phyloP scores from a whole-genome alignment of 2,329 filamentous ascomycete species.

The Sclerotinia spermophila region DNA sequence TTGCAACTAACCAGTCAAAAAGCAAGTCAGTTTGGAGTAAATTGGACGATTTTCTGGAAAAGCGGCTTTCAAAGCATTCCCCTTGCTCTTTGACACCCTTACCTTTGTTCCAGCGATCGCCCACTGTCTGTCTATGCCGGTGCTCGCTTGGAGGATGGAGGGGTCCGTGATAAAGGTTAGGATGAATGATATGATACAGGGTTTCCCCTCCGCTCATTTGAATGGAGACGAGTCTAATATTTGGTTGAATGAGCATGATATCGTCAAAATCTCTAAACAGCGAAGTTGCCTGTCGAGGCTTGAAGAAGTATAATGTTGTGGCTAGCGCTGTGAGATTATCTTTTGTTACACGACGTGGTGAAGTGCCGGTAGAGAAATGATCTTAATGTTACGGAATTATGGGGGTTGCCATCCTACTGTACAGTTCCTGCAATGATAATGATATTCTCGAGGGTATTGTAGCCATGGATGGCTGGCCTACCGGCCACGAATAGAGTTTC shows the following conservation, averaged over 20 bases:
- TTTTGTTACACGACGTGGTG: slow-evolving; percentile 8
- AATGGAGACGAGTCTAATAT: slow-evolving; percentile 15
- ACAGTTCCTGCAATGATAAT: slow-evolving; percentile 13
- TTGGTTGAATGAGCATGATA: slow-evolving; percentile 4
- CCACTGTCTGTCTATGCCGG: slow-evolving; percentile 31
- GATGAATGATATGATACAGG: slow-evolving; percentile 34
- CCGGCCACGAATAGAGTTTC: slow-evolving; percentile 15
- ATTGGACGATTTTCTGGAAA: slow-evolving; percentile 29
- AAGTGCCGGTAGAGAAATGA: slow-evolving; percentile 16
- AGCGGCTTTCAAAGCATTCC: slow-evolving; percentile 25
- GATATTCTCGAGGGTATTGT: slow-evolving; percentile 13
- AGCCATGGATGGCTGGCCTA: not conserved
- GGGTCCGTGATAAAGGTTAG: slow-evolving; percentile 33
- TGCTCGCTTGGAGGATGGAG: slow-evolving; percentile 33
- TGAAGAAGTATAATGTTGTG: slow-evolving; percentile 15
- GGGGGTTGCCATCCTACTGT: slow-evolving; percentile 14
- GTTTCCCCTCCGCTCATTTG: slow-evolving; percentile 22
- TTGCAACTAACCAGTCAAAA: slow-evolving; percentile 10
- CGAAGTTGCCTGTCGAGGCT: slow-evolving; percentile 16
- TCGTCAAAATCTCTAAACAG: slow-evolving; percentile 14
- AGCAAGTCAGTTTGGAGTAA: slow-evolving; percentile 27
- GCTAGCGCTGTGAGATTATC: slow-evolving; percentile 18
- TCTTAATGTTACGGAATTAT: slow-evolving; percentile 13
- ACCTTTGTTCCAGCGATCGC: slow-evolving; percentile 30
- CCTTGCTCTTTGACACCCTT: slow-evolving; percentile 22